Conservation (phyloP, 805 yeast genomes). For the Candida multigemmis region DNA sequence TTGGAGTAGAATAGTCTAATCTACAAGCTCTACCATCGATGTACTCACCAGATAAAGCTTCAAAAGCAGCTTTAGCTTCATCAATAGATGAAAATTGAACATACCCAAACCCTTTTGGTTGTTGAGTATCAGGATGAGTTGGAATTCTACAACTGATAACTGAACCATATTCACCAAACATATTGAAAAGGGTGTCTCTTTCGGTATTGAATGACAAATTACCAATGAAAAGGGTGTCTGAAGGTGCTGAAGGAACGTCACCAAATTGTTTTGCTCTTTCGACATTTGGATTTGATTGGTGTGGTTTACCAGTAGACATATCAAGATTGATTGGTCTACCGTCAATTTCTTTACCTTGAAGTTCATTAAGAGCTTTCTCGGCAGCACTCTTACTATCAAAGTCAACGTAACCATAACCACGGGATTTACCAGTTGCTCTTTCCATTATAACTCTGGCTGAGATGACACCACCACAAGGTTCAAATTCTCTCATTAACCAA, state of each 20-base stretch:
- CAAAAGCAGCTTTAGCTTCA: constrained; percentile 84
- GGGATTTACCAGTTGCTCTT: constrained; percentile 84
- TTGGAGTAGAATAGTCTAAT: constrained; percentile 91
- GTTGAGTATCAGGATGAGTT: constrained; percentile 97
- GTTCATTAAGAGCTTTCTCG: constrained; percentile 73
- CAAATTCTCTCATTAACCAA: constrained; percentile 85
- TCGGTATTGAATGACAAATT: constrained; percentile 87
- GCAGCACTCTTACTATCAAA: constrained; percentile 72
- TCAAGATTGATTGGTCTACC: constrained; percentile 96
- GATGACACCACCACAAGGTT: constrained; percentile 68
- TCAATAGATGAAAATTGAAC: constrained; percentile 84
- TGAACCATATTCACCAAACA: constrained; percentile 71
- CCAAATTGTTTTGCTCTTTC: constrained; percentile 89
- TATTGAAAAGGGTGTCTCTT: constrained; percentile 66
- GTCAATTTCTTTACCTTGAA: constrained; percentile 91
- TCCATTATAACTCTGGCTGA: constrained; percentile 92
- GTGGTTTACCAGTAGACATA: constrained; percentile 79
- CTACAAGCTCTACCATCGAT: constrained; percentile 90
- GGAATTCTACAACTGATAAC: constrained; percentile 90
- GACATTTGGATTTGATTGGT: constrained; percentile 40
- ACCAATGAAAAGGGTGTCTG: constrained; percentile 94
- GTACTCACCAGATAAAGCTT: constrained; percentile 80
- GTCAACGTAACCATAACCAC: constrained; percentile 98
- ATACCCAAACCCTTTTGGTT: constrained; percentile 98
- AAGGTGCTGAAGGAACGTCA: constrained; percentile 84